Evolutionary conservation across 352 stramenopile genomes (phyloP), one percentile per base, ranked within the genome.

Genomic region (Phytopythium vexans): DNA sequence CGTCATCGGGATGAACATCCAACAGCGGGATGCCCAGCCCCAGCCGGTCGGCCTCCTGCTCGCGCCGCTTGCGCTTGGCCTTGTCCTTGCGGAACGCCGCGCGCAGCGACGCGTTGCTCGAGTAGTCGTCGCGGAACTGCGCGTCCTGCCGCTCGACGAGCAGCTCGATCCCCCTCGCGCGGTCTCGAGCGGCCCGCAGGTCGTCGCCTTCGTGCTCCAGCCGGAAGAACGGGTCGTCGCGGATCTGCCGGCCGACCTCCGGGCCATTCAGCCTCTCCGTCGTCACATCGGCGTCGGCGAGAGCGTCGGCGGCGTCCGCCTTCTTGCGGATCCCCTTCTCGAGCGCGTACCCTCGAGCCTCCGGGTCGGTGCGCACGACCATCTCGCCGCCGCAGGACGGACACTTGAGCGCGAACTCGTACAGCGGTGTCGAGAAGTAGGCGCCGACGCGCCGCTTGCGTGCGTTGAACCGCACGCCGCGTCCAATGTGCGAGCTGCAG

Each of bases 381-480:
- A 99, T 90, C 55, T 87, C 61, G 52, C 77, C 57, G 64, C 72
- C 47, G 81, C 96, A 99, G 16, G 63, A 68, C 35, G 90, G 76
- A 72, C 97, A 99, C 54, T 77, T 92, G 65, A 98, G 94, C 32
- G 60, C 65, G 66, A 99, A 99, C 70, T 98, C 89, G 66, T 90
- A 98, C 37, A 98, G 78, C 0, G 81, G 85, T 9, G 92, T 96
- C 34, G 89, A 89, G 64, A 98, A 98, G 63, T 96, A 94, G 59
- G 77, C 87, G 15, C 86, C 94, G 3, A 87, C 88, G 14, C 89
- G 68, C 21, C 87, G 86, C 73, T 99, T 99, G 43, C 92, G 79
- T 0, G 97, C 96, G 70, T 99, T 99, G 76, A 97, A 99, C 40
- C 97, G 82, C 47, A 98, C 97, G 54, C 87, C 87, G 42, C 78